Base-by-base conservation (phyloP, 768 basidiomycete genomes). In the Lentinus brumalis region DNA sequence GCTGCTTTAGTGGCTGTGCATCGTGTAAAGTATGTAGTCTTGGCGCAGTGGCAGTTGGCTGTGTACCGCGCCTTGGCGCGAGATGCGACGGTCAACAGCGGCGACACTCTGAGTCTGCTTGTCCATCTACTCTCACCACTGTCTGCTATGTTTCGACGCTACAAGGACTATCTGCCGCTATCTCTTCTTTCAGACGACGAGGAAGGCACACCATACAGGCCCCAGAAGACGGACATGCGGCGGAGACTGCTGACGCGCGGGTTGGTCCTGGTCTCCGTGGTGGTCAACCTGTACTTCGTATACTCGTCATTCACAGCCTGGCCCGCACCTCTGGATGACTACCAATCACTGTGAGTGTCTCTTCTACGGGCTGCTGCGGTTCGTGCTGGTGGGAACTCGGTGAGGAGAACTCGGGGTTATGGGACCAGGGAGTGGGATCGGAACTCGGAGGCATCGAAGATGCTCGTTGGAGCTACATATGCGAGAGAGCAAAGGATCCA, bases 321-420 rank as follows among this genome's bases (percentile, higher is more conserved):
- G 51, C 61, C 57, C 9, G 38, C 59, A 5, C 57, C 66, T 6
- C 31, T 67, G 60, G 66, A 67, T 32, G 60, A 61, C 49, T 67
- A 64, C 21, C 66, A 67, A 41, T 52, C 58, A 53, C 32, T 67
- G 66, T 67, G 60, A 64, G 66, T 64, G 12, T 29, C 10, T 32
- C 10, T 8, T 6, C 14, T 38, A 1, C 26, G 12, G 45, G n/a
- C 10, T 49, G 46, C 18, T 49, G 14, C 21, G 12, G 7, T 12
- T 26, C 21, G 46, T 15, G 9, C 6, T 16, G 14, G 42, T 44
- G 42, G 42, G 42, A 44, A 18, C 18, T 44, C 6, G 42, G 8
- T 44, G 15, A 10, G 42, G 42, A 18, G 42, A 26, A 44, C 14
- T 44, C 15, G 18, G 42, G 15, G 42, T 44, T 6, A 44, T 11